These are phyloP conservation scores for Neolentinus lepideus DNA, from an alignment of 1,284 basidiomycete species.

Conservation along the genomic window DNA sequence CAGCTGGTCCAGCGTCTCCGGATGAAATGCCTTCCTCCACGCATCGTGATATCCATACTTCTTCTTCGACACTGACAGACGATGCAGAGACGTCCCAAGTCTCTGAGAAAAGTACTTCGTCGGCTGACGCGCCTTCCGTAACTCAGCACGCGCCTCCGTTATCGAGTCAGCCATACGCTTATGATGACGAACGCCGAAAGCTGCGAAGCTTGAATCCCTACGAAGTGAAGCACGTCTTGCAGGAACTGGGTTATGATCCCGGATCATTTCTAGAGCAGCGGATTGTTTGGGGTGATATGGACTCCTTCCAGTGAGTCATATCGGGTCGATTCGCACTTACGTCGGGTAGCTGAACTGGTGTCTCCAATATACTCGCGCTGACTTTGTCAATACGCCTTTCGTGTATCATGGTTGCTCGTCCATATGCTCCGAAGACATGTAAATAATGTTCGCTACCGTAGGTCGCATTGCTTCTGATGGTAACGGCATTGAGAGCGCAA, in stretches of 20 bases:
- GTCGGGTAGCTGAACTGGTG: background rate
- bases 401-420: background rate
- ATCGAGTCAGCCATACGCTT: background rate
- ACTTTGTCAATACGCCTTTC: background rate
- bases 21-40: conserved; percentile 20
- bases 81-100: background rate
- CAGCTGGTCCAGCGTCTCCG: conserved; percentile 51
- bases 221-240: conserved; percentile 36
- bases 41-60: background rate
- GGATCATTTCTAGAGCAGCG: conserved; percentile 63
- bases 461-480: conserved; percentile 10
- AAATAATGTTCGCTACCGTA: conserved; percentile 70
- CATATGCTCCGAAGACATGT: conserved; percentile 46
- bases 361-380: background rate
- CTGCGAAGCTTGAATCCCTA: conserved; percentile 12
- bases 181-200: background rate
- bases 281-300: conserved; percentile 71
- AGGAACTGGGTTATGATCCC: conserved; percentile 47
- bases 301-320: conserved; percentile 57
- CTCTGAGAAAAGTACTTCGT: background rate
- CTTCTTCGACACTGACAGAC: background rate
- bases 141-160: background rate
- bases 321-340: background rate
- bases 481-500: background rate
- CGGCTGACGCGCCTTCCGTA: background rate